These are phyloP conservation scores for Dentipellis sp. DNA, from an alignment of 768 basidiomycete genomes.

Conservation along the genomic window DNA sequence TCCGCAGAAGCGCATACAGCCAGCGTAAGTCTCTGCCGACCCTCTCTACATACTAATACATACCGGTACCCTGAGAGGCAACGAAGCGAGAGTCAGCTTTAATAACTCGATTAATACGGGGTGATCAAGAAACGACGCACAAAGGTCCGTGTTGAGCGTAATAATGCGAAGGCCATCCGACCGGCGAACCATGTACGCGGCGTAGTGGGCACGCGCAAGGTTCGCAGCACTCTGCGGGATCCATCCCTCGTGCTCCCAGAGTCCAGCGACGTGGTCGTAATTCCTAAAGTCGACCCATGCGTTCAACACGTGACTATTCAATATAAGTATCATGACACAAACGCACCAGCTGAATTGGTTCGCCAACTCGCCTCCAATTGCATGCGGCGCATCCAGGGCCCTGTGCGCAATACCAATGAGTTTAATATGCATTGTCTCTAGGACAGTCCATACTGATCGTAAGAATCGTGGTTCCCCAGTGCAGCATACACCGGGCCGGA, in stretches of 20 bases:
- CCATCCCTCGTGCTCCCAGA: conserved; percentile 71
- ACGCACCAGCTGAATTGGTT: conserved; percentile 52
- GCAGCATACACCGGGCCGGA: conserved; percentile 68
- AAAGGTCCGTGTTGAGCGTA: conserved; percentile 69
- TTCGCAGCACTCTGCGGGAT: conserved; percentile 45
- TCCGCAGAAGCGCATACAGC: not conserved
- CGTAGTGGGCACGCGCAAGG: conserved; percentile 58
- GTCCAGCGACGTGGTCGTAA: conserved; percentile 61
- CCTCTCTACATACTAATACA: conserved; percentile 1
- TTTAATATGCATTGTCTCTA: no score
- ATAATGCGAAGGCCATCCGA: conserved; percentile 61
- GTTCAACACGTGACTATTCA: not conserved
- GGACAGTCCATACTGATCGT: conserved; percentile 40
- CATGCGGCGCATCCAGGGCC: conserved; percentile 52
- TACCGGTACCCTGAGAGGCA: conserved; percentile 17
- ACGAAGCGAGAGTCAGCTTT: not conserved
- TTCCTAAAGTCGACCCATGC: conserved; percentile 36
- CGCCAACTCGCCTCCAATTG: conserved; percentile 43
- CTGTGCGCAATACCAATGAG: conserved; percentile 18
- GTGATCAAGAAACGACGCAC: conserved; percentile 30
- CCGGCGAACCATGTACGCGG: conserved; percentile 63
- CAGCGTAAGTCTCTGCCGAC: not conserved
- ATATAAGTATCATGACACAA: conserved; percentile 2
- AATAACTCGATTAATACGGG: not conserved
- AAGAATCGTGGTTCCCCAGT: conserved; percentile 72